Percentiles rank a stretch among this genome's conserved stretches.
Conservation (phyloP, 176 grass and related monocot species). For the Phoenix dactylifera region DNA sequence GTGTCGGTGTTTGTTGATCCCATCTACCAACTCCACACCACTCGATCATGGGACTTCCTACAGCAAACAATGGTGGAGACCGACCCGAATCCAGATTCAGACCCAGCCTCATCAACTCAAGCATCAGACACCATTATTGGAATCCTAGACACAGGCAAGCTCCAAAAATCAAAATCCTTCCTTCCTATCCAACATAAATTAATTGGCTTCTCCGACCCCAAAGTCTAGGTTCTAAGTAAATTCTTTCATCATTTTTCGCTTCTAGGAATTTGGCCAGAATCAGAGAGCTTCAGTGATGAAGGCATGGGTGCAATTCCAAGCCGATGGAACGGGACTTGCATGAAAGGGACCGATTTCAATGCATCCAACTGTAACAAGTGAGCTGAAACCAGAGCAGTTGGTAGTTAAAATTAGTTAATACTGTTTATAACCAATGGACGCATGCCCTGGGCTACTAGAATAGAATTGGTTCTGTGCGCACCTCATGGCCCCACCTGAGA, state of each 20-base stretch:
- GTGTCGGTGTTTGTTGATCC: constrained; percentile 77
- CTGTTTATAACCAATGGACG: no score
- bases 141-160: constrained; percentile 55
- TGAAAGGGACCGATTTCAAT: constrained; percentile 52
- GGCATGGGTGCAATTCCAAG: constrained; percentile 33
- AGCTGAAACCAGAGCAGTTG: neutral
- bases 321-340: constrained; percentile 74
- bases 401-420: no score
- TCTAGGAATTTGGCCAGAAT: constrained; percentile 92
- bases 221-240: no score
- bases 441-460: no score
- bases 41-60: constrained; percentile 85
- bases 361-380: constrained; percentile 67
- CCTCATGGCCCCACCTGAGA: no score
- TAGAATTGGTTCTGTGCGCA: no score
- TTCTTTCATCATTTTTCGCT: neutral
- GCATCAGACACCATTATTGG: constrained; percentile 57
- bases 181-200: no score
- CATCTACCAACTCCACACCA: constrained; percentile 62
- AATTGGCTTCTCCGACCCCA: neutral
- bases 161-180: neutral
- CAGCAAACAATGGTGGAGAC: constrained; percentile 35
- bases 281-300: constrained; percentile 56
- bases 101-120: constrained; percentile 3
- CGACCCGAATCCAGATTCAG: constrained; percentile 5